These are phyloP conservation scores for Babesia sp. DNA, from an alignment of 169 alveolate genomes.

Conservation along the genomic window DNA sequence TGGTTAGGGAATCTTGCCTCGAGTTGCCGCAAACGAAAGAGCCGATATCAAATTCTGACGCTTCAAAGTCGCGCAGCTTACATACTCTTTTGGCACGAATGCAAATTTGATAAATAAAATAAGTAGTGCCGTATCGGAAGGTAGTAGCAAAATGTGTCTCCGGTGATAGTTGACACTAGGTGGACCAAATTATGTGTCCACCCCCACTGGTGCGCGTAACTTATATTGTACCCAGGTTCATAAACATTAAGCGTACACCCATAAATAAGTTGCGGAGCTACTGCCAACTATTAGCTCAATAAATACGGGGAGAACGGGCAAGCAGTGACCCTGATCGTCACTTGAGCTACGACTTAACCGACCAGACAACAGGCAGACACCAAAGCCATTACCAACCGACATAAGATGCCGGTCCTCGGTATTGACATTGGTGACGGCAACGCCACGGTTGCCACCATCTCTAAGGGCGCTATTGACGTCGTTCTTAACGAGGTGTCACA, in stretches of 20 bases:
- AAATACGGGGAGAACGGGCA: neutral
- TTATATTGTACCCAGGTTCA: conserved; percentile 3
- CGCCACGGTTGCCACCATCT: conserved; percentile 93
- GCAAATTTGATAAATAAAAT: too few species aligned
- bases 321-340: neutral
- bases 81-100: too few species aligned
- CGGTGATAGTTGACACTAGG: neutral
- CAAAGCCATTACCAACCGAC: neutral
- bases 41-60: too few species aligned
- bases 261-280: neutral
- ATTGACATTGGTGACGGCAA: conserved; percentile 96
- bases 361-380: neutral
- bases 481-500: conserved; percentile 93
- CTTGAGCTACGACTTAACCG: neutral
- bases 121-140: too few species aligned
- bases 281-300: neutral
- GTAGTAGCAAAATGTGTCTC: too few species aligned
- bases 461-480: conserved; percentile 92
- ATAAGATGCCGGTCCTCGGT: conserved; percentile 90
- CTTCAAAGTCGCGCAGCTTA: too few species aligned
- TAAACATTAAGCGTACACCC: neutral
- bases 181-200: conserved; percentile 24
- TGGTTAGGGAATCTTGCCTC: too few species aligned
- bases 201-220: conserved; percentile 26
- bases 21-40: too few species aligned